phyloP scores from a whole-genome alignment of 2,329 filamentous ascomycete genomes.

The Trichoderma cornu-damae region DNA sequence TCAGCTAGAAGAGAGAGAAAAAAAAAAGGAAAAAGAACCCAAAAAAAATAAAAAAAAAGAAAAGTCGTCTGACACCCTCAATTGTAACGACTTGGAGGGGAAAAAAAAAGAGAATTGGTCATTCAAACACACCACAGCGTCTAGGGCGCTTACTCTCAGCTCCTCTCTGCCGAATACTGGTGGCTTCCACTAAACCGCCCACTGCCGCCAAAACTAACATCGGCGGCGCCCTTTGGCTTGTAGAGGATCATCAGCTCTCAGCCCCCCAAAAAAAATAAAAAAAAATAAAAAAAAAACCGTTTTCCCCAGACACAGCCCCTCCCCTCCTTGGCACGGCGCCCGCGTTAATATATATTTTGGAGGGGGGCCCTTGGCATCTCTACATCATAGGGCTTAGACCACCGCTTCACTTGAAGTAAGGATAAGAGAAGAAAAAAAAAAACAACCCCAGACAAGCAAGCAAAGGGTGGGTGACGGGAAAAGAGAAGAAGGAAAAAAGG shows the following conservation, averaged over 20 bases:
- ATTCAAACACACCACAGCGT: too few species aligned
- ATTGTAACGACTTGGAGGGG: not conserved
- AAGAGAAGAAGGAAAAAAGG: not conserved
- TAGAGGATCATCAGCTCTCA: conserved; percentile 8
- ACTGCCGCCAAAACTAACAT: not conserved
- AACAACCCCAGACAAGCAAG: too few species aligned
- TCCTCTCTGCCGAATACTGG: too few species aligned
- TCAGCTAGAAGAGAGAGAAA: not conserved
- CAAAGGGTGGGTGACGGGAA: too few species aligned
- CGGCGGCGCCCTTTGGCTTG: conserved; percentile 3
- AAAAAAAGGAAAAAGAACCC: not conserved
- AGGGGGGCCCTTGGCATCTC: not conserved
- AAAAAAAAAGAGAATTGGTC: not conserved
- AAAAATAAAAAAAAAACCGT: too few species aligned
- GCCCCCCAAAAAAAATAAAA: too few species aligned
- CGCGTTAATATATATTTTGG: not conserved
- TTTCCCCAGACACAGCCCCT: conserved; percentile 1
- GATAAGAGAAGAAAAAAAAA: not conserved
- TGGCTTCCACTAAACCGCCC: not conserved
- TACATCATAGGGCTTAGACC: not conserved
- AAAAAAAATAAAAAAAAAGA: not conserved
- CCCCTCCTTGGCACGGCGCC: conserved; percentile 9
- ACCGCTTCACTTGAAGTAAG: conserved; percentile 1
- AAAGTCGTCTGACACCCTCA: not conserved
- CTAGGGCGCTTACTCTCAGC: too few species aligned